These are phyloP conservation scores for Pseudogymnoascus sp. DNA, from an alignment of 2,329 filamentous ascomycete species.

Conservation along the genomic window DNA sequence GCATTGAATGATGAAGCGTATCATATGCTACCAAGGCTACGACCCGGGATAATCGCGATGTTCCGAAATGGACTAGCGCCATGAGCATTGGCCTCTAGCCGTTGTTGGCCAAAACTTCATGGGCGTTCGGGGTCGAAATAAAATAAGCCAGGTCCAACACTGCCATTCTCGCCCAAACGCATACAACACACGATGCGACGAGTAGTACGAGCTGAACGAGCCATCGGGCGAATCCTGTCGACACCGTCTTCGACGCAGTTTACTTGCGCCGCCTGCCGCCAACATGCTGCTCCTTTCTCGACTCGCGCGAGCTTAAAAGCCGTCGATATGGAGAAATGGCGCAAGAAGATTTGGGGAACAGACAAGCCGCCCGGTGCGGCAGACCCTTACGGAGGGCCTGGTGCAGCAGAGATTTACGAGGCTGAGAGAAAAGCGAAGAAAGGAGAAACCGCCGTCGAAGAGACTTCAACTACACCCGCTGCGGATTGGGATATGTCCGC, in stretches of 20 bases:
- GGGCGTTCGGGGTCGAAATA: neutral
- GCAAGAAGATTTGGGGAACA: conserved; percentile 42
- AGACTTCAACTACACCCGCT: neutral
- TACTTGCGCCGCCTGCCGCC: conserved; percentile 24
- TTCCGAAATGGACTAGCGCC: neutral
- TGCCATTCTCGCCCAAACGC: neutral
- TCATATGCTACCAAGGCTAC: conserved; percentile 7
- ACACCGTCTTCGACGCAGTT: neutral
- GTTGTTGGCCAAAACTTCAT: conserved; percentile 7
- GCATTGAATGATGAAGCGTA: neutral
- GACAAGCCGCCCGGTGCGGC: conserved; percentile 40
- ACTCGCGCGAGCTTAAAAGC: conserved; percentile 20
- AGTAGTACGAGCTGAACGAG: conserved; percentile 1
- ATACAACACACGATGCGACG: conserved; percentile 5
- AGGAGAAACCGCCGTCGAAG: neutral
- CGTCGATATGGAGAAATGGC: conserved; percentile 37
- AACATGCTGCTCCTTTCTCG: conserved; percentile 24
- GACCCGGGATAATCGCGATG: neutral
- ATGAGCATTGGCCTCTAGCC: neutral
- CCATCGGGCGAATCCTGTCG: neutral
- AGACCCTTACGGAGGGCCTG: conserved; percentile 40
- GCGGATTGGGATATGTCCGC: conserved; percentile 12
- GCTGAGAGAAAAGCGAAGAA: conserved; percentile 21
- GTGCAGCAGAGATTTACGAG: conserved; percentile 21
- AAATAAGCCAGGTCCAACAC: neutral